phyloP scores from a whole-genome alignment of 225 moss, liverwort and hornwort genomes.

The Bryoerythrophyllum caledonicum region DNA sequence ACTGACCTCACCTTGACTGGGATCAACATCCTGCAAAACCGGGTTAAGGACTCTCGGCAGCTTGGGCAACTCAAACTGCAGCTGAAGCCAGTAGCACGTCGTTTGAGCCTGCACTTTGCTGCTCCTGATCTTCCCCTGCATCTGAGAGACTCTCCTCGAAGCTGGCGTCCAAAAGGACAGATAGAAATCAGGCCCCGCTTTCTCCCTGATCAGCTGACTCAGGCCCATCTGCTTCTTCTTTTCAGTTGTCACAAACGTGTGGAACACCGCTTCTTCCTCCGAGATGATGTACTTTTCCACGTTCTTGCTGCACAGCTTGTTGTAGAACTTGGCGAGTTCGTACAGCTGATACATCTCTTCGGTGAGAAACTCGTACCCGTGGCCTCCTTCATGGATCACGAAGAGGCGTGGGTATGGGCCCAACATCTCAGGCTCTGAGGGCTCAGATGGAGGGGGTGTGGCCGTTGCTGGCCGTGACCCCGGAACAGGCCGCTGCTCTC shows the following conservation, averaged over 20 bases:
- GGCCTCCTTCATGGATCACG: constrained; percentile 87
- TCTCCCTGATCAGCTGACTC: constrained; percentile 38
- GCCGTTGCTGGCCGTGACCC: constrained; percentile 35
- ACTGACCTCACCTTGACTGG: constrained; percentile 25
- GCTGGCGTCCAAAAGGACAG: constrained; percentile 30
- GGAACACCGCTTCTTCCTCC: constrained; percentile 55
- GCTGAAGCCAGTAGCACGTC: constrained; percentile 77
- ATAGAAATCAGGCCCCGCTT: constrained; percentile 31
- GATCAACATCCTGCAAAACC: constrained; percentile 41
- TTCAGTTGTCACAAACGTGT: constrained; percentile 75
- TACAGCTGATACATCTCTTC: constrained; percentile 61
- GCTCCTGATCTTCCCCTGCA: constrained; percentile 45
- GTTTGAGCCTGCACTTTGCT: constrained; percentile 57
- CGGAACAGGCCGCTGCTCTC: constrained; percentile 28
- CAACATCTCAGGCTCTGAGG: constrained; percentile 26
- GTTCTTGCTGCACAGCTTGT: constrained; percentile 56
- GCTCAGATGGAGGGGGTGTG: constrained; percentile 37
- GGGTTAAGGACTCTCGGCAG: constrained; percentile 72
- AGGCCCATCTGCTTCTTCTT: constrained; percentile 38
- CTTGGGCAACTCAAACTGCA: constrained; percentile 62
- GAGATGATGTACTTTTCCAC: constrained; percentile 51
- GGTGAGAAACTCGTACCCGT: constrained; percentile 75
- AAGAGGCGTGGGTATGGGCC: constrained; percentile 84
- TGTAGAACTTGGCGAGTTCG: constrained; percentile 45
- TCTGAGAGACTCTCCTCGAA: constrained; percentile 50